These are phyloP conservation scores for Crucibulum parvulum DNA, from an alignment of 1,284 basidiomycete genomes.

Conservation along the genomic window DNA sequence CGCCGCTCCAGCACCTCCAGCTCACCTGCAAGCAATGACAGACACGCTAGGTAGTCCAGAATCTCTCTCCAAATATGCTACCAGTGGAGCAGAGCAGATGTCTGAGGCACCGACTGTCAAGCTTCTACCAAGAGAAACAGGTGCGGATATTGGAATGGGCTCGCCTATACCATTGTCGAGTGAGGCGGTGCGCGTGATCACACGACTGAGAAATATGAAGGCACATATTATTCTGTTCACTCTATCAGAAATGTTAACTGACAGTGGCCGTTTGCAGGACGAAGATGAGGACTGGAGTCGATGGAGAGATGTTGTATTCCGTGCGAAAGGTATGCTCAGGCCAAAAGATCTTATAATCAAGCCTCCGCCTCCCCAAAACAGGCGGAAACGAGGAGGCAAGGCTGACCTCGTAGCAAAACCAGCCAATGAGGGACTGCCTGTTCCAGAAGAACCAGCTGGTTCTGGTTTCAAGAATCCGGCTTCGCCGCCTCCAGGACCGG, in stretches of 20 bases:
- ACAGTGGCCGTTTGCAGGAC: constrained; percentile 55
- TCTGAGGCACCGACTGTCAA: constrained; percentile 31
- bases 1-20: constrained; percentile 66
- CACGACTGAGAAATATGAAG: constrained; percentile 86
- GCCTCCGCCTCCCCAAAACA: constrained; percentile 63
- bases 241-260: constrained; percentile 8
- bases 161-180: constrained; percentile 87
- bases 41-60: constrained; percentile 43
- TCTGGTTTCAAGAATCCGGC: background rate
- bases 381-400: constrained; percentile 62
- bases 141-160: constrained; percentile 88
- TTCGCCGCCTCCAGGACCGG: background rate
- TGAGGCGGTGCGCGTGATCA: constrained; percentile 87
- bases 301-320: constrained; percentile 86
- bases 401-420: constrained; percentile 40
- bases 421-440: constrained; percentile 6
- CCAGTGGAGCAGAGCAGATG: constrained; percentile 10
- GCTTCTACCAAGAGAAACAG: constrained; percentile 80
- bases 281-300: constrained; percentile 93
- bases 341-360: constrained; percentile 56
- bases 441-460: background rate
- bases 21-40: constrained; percentile 52
- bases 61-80: constrained; percentile 25
- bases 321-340: constrained; percentile 66
- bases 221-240: constrained; percentile 35